Percentiles rank a stretch among this genome's conserved stretches.
Conservation (phyloP, 352 stramenopile species). For the Vaucheria bursata region DNA sequence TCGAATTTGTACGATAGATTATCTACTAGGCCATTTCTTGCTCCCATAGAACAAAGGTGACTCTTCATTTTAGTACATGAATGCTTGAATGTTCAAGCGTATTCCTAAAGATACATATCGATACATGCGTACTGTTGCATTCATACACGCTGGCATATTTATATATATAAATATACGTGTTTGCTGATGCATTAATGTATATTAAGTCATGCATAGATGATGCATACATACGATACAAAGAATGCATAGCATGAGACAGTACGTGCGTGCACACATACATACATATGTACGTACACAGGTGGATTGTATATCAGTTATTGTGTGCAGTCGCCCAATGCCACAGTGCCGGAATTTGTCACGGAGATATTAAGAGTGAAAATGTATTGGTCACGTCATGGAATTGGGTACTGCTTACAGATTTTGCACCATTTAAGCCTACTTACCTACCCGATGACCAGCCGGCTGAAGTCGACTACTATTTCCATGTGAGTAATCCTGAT, state of each 20-base stretch:
- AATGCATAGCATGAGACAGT: no score
- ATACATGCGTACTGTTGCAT: no score
- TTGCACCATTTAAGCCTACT: conserved; percentile 86
- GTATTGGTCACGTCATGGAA: conserved; percentile 95
- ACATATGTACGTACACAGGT: conserved; percentile 83
- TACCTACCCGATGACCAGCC: conserved; percentile 61
- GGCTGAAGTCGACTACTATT: conserved; percentile 51
- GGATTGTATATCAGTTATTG: conserved; percentile 92
- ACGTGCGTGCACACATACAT: no score
- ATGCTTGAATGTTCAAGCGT: no score
- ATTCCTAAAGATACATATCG: no score
- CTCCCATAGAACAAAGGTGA: conserved; percentile 85
- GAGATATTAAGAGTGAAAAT: conserved; percentile 96
- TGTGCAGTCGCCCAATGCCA: conserved; percentile 83
- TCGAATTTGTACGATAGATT: conserved; percentile 93
- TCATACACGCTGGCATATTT: no score
- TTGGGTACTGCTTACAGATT: conserved; percentile 92
- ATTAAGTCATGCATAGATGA: no score
- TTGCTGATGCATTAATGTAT: no score
- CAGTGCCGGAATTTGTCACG: conserved; percentile 80
- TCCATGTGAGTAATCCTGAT: conserved; percentile 32
- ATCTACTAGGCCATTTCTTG: conserved; percentile 59
- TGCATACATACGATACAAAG: no score
- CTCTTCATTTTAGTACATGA: no score
- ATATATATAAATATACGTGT: no score